A percentile compares a stretch with the other conserved stretches of the same genome.
phyloP scores from a whole-genome alignment of 2,329 filamentous ascomycete species.

The Neopestalotiopsis sp. region DNA sequence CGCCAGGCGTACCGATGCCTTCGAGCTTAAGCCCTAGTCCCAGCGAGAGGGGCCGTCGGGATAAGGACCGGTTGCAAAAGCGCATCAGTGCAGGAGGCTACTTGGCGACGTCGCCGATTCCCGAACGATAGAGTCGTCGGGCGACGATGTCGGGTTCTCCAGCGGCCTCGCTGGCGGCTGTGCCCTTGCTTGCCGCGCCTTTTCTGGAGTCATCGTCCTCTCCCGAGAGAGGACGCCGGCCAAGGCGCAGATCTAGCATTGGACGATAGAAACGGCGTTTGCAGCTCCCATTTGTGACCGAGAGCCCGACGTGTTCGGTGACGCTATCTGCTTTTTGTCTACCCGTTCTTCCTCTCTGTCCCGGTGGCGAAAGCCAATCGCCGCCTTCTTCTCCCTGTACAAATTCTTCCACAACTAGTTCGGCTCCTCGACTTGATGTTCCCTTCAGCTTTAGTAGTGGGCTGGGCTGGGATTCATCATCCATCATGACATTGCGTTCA shows the following conservation, averaged over 20 bases:
- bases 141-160: conserved; percentile 32
- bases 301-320: conserved; percentile 31
- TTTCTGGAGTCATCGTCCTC: conserved; percentile 22
- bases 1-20: conserved; percentile 57
- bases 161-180: background rate
- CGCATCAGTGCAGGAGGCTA: conserved; percentile 78
- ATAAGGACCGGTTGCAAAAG: conserved; percentile 78
- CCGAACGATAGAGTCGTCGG: conserved; percentile 50
- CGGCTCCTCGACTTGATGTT: conserved; percentile 13
- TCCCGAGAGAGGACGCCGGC: conserved; percentile 25
- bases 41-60: conserved; percentile 59
- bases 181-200: conserved; percentile 24
- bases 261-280: conserved; percentile 40
- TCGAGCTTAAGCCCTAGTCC: conserved; percentile 40
- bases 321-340: conserved; percentile 27
- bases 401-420: conserved; percentile 3
- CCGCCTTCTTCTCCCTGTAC: conserved; percentile 8
- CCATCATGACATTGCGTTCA: background rate
- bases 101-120: conserved; percentile 68
- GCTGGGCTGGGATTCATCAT: conserved; percentile 7
- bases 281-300: conserved; percentile 32
- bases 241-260: conserved; percentile 26
- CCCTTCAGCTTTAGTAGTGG: conserved; percentile 11
- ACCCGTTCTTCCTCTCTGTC: conserved; percentile 11
- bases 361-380: background rate